Base-by-base conservation (phyloP, 192 early-diverging fungal species). In the Coemansia sp. region DNA sequence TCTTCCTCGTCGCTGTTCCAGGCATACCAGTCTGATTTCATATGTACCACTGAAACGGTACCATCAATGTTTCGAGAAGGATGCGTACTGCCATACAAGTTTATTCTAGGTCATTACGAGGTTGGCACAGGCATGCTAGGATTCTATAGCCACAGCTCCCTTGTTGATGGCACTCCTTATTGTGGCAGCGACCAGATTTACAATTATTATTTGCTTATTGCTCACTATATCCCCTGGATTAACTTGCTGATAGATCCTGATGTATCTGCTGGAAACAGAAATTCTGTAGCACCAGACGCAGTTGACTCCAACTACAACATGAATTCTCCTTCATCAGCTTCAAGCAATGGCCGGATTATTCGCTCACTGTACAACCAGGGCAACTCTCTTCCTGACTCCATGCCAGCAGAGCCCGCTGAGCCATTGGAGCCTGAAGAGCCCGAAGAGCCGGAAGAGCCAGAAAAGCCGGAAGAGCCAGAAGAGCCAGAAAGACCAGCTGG, bases 221-320 rank as follows among this genome's bases (percentile, higher is more conserved):
- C 52, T 37, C 50, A 71, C 48, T 71, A 71, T 37, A 43, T 71
- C 2, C 31, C 60, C 0, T 71, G 61, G 68, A 46, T 46, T 47
- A 20, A 38, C 1, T 14, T n/a, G 16, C 12, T 20, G 1, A 51
- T 36, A 18, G 57, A 44, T 12, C 12, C 40, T 21, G 16, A 5
- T 0, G 30, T 59, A 20, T 0, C 14, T 32, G 23, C 15, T 11
- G 45, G 23, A 11, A 47, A 47, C 18, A 31, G 11, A n/a, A 11
- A 31, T 0, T 14, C 11, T 15, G 18, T 28, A 20, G 28, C 45
- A 0, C 45, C 45, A n/a, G 43, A 45, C 20, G 43, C 5, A 0
- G 43, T 45, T 28, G 11, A 45, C 3, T 0, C 16, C 7, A 20
- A 12, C 23, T 47, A 47, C 30, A 47, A 21, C 45, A 47, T 47